Base-by-base conservation (phyloP, 176 grass and related monocot species). In the Rhynchospora tenuis region DNA sequence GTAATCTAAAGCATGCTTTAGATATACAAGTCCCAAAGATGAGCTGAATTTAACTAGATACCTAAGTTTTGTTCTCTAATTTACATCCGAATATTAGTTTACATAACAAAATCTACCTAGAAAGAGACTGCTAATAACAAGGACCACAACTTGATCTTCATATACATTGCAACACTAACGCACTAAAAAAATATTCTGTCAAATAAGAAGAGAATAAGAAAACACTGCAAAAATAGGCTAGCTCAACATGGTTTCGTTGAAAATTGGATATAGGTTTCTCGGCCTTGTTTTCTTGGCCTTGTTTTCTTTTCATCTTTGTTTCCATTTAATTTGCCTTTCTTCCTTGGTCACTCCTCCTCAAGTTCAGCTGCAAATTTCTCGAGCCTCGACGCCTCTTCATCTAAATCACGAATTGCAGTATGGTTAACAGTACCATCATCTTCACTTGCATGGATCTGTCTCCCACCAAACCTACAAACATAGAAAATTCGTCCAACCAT, bases 361-460 rank as follows among this genome's bases (percentile, higher is more conserved):
- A 98, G 54, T 59, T 98, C 96, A 67, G 90, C 88, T 23, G 88
- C 91, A 86, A 99, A 95, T 75, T 90, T 86, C 68, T 95, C 93
- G 20, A 95, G 89, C 80, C 93, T 90, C 16, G 84, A 93, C 4
- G 87, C 86, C 91, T 99, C 96, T 10, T 85, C 96, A 62, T 99
- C 93, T 9, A 91, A 86, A 87, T 99, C 96, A 86, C 96, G 92
- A 33, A 95, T 86, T 62, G 72, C 84, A 28, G 91, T 77, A 85
- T 99, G 96, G 73, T 99, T 99, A 11, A 99, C 17, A 1, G 84
- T 86, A 29, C 93, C 96, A 23, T 99, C 93, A 64, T 99, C 96
- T 83, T 93, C 93, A 0, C 88, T 91, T 6, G 93, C 96, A 7
- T 89, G 89, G 44, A 95, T 87, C 84, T 91, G 91, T 59, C 43